phyloP scores from a whole-genome alignment of 352 stramenopile genomes.

The Globisporangium sylvaticum region DNA sequence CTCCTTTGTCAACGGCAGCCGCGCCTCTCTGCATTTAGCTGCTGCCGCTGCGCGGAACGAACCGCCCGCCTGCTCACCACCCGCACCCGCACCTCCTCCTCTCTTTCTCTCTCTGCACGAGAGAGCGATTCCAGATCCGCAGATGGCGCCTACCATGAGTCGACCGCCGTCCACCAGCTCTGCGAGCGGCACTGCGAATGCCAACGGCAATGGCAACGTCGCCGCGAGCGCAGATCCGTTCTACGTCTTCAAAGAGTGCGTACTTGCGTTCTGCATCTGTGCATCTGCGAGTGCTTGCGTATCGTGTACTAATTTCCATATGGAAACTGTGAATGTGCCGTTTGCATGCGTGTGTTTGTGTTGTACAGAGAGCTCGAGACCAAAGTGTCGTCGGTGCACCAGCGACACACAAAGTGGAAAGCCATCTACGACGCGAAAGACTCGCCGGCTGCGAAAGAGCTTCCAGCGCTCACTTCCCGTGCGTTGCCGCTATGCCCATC shows the following conservation, averaged over 20 bases:
- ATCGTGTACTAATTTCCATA: neutral
- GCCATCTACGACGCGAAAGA: constrained; percentile 41
- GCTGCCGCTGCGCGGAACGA: neutral
- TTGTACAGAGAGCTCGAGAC: constrained; percentile 58
- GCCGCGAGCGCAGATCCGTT: constrained; percentile 65
- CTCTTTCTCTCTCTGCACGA: neutral
- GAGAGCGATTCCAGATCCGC: neutral
- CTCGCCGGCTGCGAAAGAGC: constrained; percentile 39
- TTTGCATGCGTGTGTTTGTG: neutral
- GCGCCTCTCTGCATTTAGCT: constrained; percentile 6
- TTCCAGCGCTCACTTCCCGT: constrained; percentile 56
- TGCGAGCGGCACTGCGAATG: neutral
- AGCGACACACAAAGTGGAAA: constrained; percentile 70
- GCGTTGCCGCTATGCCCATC: constrained; percentile 1
- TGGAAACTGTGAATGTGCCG: neutral
- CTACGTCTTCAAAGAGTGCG: constrained; percentile 85
- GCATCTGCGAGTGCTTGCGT: neutral
- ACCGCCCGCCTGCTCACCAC: neutral
- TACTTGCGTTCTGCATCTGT: neutral
- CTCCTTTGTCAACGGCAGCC: neutral
- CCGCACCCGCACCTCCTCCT: neutral
- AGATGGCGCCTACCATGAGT: constrained; percentile 12
- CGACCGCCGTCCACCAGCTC: constrained; percentile 5
- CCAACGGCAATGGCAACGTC: constrained; percentile 8
- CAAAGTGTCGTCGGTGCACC: constrained; percentile 70